Evolutionary conservation across 805 yeast genomes (phyloP), one percentile per base, ranked within the genome.

Genomic region (Candida maltosa): DNA sequence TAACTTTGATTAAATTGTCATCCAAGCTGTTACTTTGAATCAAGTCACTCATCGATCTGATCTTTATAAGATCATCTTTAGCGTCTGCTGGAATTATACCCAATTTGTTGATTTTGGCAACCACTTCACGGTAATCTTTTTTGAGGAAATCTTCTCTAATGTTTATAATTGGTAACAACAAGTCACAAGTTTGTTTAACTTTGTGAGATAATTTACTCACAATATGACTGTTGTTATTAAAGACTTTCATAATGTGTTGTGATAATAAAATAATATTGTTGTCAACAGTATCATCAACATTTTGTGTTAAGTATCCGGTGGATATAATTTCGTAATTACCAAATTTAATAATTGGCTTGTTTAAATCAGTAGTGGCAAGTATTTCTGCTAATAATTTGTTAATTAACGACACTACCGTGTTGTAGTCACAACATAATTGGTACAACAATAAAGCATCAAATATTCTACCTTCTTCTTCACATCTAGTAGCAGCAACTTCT

Each of bases 381-480:
- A 80, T 70, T 54, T 89, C 95, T 22, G 96, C 87, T 24, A 93
- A 64, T 20, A 87, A 62, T 48, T 78, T 74, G 62, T 86, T 88
- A 45, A 88, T 76, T 40, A 87, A 73, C 2, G 74, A 58, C 6
- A 91, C 73, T 10, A 87, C 97, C 20, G 83, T 80, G 52, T 84
- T 83, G 56, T 83, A 83, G 47, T 89, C 95, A 59, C 86, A 94
- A 31, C 95, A 78, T 45, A 91, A 73, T 60, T 89, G 96, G 55
- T 86, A 91, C 36, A 93, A 70, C 38, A 86, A 67, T 41, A 93
- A 73, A 14, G 96, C 86, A 52, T 93, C 97, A 42, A 82, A 78
- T 10, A 78, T 71, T 51, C 95, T 74, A 6, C 97, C 97, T 50
- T 89, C 97, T 47, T 87, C 93, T 49, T 86, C 93, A 11, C 96